Conservation (phyloP, 345 rosid genomes). For the Turritis glabra region DNA sequence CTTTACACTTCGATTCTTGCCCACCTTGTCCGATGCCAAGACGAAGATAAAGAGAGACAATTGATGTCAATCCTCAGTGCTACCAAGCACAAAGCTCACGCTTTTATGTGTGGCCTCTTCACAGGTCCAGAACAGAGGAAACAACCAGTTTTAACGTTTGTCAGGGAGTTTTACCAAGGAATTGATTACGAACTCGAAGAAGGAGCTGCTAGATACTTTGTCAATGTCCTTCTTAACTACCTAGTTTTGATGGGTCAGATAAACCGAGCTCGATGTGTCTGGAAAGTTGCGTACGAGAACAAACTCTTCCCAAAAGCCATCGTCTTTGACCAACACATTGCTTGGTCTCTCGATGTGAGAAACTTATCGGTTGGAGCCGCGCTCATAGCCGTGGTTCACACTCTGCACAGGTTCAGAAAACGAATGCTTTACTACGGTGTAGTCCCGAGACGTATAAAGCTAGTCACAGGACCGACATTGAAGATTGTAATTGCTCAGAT, state of each 20-base stretch:
- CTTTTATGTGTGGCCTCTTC: slow-evolving; percentile 91
- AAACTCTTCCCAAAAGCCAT: slow-evolving; percentile 98
- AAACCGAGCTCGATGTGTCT: slow-evolving; percentile 90
- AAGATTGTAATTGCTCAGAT: slow-evolving; percentile 90
- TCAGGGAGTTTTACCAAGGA: slow-evolving; percentile 89
- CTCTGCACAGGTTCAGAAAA: slow-evolving; percentile 94
- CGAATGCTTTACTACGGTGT: slow-evolving; percentile 93
- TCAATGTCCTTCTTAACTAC: slow-evolving; percentile 91
- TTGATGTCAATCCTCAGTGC: slow-evolving; percentile 85
- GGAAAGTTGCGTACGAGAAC: slow-evolving; percentile 97
- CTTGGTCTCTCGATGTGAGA: slow-evolving; percentile 97
- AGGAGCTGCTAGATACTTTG: slow-evolving; percentile 90
- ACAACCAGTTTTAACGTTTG: slow-evolving; percentile 81
- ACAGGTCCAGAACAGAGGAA: slow-evolving; percentile 93
- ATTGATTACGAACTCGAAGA: slow-evolving; percentile 93
- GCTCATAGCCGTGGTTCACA: slow-evolving; percentile 90
- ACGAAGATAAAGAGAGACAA: slow-evolving; percentile 83
- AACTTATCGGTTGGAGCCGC: slow-evolving; percentile 97
- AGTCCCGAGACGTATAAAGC: slow-evolving; percentile 86
- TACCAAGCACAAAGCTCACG: slow-evolving; percentile 80
- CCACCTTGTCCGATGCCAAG: slow-evolving; percentile 86
- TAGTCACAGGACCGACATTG: slow-evolving; percentile 93
- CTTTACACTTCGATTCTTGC: slow-evolving; percentile 97
- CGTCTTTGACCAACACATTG: slow-evolving; percentile 93
- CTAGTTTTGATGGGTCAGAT: slow-evolving; percentile 97